These are phyloP conservation scores for Castanea sativa DNA, from an alignment of 306 rosid genomes.

Conservation along the genomic window DNA sequence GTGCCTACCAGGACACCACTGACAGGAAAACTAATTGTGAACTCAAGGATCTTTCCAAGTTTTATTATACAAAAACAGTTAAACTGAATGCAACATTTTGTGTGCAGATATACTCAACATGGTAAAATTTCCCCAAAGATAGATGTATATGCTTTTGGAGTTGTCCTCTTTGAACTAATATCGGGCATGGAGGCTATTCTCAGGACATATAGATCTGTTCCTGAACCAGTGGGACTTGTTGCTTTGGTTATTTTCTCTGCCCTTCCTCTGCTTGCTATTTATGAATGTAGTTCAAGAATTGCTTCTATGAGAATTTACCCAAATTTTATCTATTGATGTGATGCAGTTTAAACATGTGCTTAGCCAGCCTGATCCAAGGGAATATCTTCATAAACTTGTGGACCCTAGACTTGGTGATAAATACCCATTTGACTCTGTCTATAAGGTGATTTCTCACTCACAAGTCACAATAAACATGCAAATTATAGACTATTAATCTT, in stretches of 20 bases:
- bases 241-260: slow-evolving; percentile 46
- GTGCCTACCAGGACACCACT: neutral
- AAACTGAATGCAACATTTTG: slow-evolving; percentile 12
- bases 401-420: slow-evolving; percentile 48
- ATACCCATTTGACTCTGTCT: slow-evolving; percentile 47
- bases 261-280: neutral
- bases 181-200: slow-evolving; percentile 62
- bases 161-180: slow-evolving; percentile 60
- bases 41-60: too few relatives aligned
- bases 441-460: slow-evolving; percentile 39
- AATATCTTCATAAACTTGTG: slow-evolving; percentile 45
- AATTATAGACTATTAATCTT: neutral
- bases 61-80: neutral
- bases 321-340: slow-evolving; percentile 2
- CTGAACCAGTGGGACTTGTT: slow-evolving; percentile 58
- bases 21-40: neutral
- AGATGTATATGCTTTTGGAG: slow-evolving; percentile 79
- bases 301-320: neutral
- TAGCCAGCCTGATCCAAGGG: slow-evolving; percentile 39
- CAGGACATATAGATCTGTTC: slow-evolving; percentile 39
- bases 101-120: slow-evolving; percentile 58
- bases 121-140: slow-evolving; percentile 64
- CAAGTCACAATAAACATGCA: neutral
- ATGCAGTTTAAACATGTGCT: slow-evolving; percentile 64
- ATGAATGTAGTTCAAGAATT: neutral